phyloP scores from a whole-genome alignment of 805 yeast genomes.

The Metschnikowia drakensbergensis region DNA sequence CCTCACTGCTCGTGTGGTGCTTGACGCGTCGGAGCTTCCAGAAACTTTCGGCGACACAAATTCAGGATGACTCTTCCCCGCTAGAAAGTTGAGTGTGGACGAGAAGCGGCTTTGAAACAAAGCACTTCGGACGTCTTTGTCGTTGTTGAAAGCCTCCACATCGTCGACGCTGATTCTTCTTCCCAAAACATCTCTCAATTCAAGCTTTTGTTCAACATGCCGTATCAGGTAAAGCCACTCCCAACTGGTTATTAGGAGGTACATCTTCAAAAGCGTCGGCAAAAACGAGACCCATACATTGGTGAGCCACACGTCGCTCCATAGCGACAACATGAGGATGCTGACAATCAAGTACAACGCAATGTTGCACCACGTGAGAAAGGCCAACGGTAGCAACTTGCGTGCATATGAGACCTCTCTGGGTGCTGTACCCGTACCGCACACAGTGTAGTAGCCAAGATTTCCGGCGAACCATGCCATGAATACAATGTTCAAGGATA shows the following conservation, averaged over 20 bases:
- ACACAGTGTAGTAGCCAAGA: conserved; percentile 36
- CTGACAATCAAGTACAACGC: conserved; percentile 33
- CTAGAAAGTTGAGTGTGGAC: conserved; percentile 8
- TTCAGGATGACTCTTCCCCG: background rate
- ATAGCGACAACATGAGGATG: conserved; percentile 26
- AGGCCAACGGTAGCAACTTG: conserved; percentile 47
- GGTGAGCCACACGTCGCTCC: conserved; percentile 33
- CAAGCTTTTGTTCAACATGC: conserved; percentile 45
- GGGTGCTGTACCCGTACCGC: conserved; percentile 28
- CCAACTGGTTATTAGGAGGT: conserved; percentile 55
- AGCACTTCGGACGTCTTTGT: conserved; percentile 24
- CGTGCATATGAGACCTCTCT: conserved; percentile 44
- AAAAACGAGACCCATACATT: conserved; percentile 48
- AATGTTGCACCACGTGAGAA: conserved; percentile 40
- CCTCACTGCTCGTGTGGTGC: too few relatives aligned
- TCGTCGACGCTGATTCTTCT: conserved; percentile 52
- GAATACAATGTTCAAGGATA: conserved; percentile 25
- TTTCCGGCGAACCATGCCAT: conserved; percentile 30
- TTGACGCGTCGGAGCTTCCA: background rate
- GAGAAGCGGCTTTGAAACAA: conserved; percentile 32
- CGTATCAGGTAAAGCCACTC: conserved; percentile 62
- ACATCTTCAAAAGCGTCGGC: conserved; percentile 43
- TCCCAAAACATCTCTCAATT: conserved; percentile 58
- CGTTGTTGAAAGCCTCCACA: conserved; percentile 19
- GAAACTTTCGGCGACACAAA: background rate